phyloP scores from a whole-genome alignment of 1,284 basidiomycete species.

The Ustilago bromivora region DNA sequence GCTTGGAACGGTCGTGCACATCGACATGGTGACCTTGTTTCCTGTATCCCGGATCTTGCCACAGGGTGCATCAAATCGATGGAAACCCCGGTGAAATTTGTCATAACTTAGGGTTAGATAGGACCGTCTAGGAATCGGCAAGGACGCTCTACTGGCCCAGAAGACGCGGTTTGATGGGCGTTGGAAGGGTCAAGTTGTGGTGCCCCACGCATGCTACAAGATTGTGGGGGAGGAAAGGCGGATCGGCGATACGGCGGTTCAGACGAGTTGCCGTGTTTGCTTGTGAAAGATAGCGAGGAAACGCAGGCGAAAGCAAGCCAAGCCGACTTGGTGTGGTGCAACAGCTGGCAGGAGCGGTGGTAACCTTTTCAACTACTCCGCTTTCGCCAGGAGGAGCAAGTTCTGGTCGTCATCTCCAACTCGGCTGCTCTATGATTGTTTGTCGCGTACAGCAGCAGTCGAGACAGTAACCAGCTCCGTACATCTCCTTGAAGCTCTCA shows the following conservation, averaged over 20 bases:
- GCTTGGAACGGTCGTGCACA: too few relatives aligned
- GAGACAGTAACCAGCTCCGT: too few relatives aligned
- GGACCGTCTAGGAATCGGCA: too few relatives aligned
- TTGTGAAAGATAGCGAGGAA: conserved; percentile 1
- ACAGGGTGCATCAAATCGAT: too few relatives aligned
- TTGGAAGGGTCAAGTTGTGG: neutral
- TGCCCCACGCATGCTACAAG: neutral
- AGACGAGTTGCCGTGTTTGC: neutral
- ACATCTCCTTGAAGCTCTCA: neutral
- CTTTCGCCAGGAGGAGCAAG: neutral
- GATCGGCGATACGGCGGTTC: conserved; percentile 6
- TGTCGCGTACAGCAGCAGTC: neutral
- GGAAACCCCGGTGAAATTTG: too few relatives aligned
- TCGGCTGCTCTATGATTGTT: neutral
- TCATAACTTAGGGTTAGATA: too few relatives aligned
- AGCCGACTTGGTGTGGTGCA: neutral
- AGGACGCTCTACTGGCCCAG: too few relatives aligned
- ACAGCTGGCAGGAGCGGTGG: neutral
- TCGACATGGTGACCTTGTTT: too few relatives aligned
- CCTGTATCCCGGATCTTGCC: too few relatives aligned
- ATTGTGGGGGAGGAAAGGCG: neutral
- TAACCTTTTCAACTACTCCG: neutral
- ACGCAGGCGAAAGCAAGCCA: neutral
- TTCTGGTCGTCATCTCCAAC: neutral
- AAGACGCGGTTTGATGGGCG: too few relatives aligned